Conservation (phyloP, 306 rosid genomes). For the Casuarina cunninghamiana region DNA sequence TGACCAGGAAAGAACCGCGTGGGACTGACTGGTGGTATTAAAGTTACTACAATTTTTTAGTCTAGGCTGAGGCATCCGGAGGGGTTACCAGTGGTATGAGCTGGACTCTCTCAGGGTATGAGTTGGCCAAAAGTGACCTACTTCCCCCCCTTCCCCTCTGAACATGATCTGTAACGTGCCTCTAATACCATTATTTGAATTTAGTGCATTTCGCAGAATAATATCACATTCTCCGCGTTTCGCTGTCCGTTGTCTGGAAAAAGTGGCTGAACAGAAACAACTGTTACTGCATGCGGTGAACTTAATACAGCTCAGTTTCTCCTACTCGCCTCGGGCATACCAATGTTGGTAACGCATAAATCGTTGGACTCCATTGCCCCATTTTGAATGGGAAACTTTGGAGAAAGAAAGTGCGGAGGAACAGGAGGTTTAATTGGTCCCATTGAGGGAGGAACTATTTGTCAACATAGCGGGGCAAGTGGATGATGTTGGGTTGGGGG, state of each 20-base stretch:
- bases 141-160: not conserved
- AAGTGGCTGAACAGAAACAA: too few species aligned
- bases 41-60: not conserved
- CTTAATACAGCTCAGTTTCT: too few species aligned
- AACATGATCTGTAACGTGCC: not conserved
- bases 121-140: constrained; percentile 25
- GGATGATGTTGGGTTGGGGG: not conserved
- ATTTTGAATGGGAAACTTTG: too few species aligned
- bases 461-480: not conserved
- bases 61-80: constrained; percentile 21
- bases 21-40: not conserved
- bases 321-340: too few species aligned
- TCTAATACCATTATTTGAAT: not conserved
- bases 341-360: too few species aligned
- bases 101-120: constrained; percentile 27
- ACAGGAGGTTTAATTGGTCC: too few species aligned
- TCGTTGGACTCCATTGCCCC: too few species aligned
- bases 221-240: not conserved
- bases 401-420: too few species aligned
- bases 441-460: not conserved
- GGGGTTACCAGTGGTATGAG: constrained; percentile 31
- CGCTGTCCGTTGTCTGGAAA: not conserved
- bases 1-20: constrained; percentile 16
- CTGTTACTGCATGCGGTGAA: too few species aligned
- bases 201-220: not conserved